Conservation (phyloP, 176 grass and related monocot species). For the Hordeum vulgare region MorexV3_pseudomolecules_assembly NC_058524.1:184238864-184239363, state of each 20-base stretch:
- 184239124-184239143: constrained; percentile 31
- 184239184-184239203: not conserved
- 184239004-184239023: not conserved
- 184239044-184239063: not conserved
- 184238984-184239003: not conserved
- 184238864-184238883: not conserved
- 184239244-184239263: not conserved
- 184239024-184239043: not conserved
- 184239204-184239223: not conserved
- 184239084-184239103: constrained; percentile 23
- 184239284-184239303: not conserved
- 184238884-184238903: not conserved
- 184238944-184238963: not conserved
- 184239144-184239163: constrained; percentile 6
- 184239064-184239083: constrained; percentile 29
- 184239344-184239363: constrained; percentile 70
- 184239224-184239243: constrained; percentile 19
- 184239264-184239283: not conserved
- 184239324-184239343: constrained; percentile 75
- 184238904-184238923: not conserved
- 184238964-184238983: not conserved
- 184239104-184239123: constrained; percentile 21
- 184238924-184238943: not conserved
- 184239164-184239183: constrained; percentile 27
- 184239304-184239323: constrained; percentile 53